A percentile compares a stretch with the other conserved stretches of the same genome.
Evolutionary conservation across 163 green algal genomes (phyloP).

Genomic region (Scenedesmus sp.): DNA sequence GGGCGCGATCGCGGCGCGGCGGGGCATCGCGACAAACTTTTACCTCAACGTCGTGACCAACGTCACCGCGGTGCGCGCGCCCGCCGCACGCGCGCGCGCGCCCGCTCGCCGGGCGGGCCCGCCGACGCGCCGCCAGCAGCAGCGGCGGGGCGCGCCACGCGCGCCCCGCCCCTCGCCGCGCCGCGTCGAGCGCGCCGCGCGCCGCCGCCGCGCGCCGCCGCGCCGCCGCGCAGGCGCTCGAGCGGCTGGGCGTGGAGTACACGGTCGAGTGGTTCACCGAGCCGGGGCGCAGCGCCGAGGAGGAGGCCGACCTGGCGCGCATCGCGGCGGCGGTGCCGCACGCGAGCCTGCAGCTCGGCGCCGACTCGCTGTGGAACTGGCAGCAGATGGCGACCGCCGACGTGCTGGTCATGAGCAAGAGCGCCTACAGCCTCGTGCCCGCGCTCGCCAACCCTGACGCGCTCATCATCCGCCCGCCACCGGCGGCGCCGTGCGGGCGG

Average conservation of each 20-base stretch:
- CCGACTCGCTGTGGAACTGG: conserved; percentile 7
- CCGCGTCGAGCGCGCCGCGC: no score
- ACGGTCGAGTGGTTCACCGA: conserved; percentile 26
- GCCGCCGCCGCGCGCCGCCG: neutral
- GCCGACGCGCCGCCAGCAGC: no score
- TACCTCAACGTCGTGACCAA: neutral
- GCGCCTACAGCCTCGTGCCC: conserved; percentile 3
- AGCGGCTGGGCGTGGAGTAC: neutral
- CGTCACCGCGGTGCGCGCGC: neutral
- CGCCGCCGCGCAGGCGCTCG: neutral
- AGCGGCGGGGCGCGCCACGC: no score
- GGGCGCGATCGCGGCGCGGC: neutral
- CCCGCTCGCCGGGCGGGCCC: no score
- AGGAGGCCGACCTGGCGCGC: neutral
- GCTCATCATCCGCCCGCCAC: neutral
- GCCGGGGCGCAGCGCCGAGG: neutral
- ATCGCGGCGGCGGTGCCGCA: neutral
- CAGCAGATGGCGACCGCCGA: conserved; percentile 23
- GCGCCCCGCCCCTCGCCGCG: no score
- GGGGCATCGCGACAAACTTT: neutral
- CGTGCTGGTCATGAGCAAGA: conserved; percentile 2
- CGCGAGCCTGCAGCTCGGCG: neutral
- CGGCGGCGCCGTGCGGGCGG: neutral
- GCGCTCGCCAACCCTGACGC: neutral
- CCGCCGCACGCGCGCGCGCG: no score